These are phyloP conservation scores for Furcasterigmium furcatum DNA, from an alignment of 2,329 filamentous ascomycete species.

Conservation along the genomic window DNA sequence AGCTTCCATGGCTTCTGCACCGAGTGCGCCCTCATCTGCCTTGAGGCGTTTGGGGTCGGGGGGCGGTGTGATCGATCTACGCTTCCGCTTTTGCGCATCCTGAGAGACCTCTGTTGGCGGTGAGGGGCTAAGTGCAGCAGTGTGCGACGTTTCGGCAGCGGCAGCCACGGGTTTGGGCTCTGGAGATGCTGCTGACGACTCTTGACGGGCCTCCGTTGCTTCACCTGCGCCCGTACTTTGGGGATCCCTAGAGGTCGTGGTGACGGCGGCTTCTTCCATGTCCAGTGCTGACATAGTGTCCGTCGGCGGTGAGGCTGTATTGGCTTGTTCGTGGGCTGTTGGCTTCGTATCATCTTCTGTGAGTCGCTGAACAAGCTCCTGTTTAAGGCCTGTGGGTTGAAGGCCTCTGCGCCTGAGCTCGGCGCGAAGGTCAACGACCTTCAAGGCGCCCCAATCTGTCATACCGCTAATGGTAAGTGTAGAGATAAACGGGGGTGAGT, in stretches of 20 bases:
- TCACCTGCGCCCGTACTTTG: too few species aligned
- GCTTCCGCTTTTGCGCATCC: conserved; percentile 63
- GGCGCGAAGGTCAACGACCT: conserved; percentile 71
- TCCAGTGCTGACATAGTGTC: background rate
- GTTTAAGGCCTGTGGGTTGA: conserved; percentile 65
- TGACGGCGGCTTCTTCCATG: background rate
- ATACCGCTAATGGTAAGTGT: conserved; percentile 24
- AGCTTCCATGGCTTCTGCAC: conserved; percentile 20
- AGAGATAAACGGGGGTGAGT: background rate
- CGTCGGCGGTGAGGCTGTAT: background rate
- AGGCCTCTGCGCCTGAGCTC: conserved; percentile 73
- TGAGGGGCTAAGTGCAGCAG: too few species aligned
- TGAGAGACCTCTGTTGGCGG: conserved; percentile 24
- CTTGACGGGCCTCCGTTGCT: too few species aligned
- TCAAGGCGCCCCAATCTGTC: conserved; percentile 57
- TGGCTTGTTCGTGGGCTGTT: background rate
- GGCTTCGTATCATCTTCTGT: conserved; percentile 30
- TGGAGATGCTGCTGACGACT: too few species aligned
- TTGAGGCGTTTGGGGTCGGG: conserved; percentile 55
- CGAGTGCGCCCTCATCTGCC: conserved; percentile 22
- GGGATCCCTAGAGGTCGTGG: too few species aligned
- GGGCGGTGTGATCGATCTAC: conserved; percentile 59
- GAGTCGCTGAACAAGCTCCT: conserved; percentile 67
- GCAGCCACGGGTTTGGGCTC: too few species aligned
- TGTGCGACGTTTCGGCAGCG: too few species aligned